Conservation (phyloP, 345 rosid species). For the Dipteronia dyeriana region DNA sequence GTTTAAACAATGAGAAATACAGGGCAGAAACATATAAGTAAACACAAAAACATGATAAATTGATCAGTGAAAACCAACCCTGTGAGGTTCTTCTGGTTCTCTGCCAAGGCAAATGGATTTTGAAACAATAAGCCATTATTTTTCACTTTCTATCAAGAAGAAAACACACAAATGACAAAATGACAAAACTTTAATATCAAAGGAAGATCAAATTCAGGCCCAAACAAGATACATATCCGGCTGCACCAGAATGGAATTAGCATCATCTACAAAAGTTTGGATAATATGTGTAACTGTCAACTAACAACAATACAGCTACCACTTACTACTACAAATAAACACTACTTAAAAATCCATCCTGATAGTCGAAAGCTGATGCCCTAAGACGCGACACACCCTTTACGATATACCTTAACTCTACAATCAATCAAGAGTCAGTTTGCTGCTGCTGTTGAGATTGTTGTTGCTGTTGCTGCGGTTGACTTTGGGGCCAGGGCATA, state of each 20-base stretch:
- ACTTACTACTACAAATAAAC: background rate
- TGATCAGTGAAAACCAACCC: background rate
- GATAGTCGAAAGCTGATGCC: background rate
- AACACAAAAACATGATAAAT: no score
- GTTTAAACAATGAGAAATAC: background rate
- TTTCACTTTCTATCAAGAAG: background rate
- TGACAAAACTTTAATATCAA: background rate
- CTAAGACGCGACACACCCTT: background rate
- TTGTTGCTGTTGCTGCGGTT: conserved; percentile 31
- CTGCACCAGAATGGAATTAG: conserved; percentile 3
- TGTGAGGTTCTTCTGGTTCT: no score
- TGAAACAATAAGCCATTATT: background rate
- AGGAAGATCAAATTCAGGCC: background rate
- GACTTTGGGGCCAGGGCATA: conserved; percentile 40
- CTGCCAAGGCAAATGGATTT: no score
- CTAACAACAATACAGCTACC: conserved; percentile 3
- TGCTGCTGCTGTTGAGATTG: conserved; percentile 32
- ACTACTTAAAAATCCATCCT: conserved; percentile 4
- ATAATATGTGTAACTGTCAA: background rate
- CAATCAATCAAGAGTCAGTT: conserved; percentile 27
- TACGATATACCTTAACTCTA: background rate
- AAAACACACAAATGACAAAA: background rate
- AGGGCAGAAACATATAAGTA: background rate
- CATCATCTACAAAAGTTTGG: background rate
- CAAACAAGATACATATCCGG: background rate